These are phyloP conservation scores for Pharus latifolius DNA, from an alignment of 176 grass and related monocot species.

Conservation along the genomic window DNA sequence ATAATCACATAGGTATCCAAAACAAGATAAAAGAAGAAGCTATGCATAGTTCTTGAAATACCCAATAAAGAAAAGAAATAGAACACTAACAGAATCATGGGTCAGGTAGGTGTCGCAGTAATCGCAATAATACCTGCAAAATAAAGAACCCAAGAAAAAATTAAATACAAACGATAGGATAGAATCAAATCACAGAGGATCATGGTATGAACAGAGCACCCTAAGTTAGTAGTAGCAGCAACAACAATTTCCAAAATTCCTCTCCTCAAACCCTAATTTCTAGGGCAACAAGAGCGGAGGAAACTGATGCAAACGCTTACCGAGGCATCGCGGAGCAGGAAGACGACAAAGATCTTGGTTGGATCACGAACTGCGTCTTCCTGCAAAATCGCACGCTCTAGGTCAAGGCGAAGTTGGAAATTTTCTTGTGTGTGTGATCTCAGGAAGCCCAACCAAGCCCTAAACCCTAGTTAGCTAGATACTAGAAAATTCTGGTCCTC, in stretches of 20 bases:
- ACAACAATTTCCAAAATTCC: too few relatives aligned
- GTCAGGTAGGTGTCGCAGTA: conserved; percentile 98
- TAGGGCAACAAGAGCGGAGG: background rate
- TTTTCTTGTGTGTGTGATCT: too few relatives aligned
- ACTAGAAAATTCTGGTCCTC: background rate
- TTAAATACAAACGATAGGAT: background rate
- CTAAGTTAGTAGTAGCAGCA: background rate
- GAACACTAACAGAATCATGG: conserved; percentile 73
- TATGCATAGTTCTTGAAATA: background rate
- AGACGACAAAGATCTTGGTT: background rate
- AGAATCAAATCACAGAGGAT: background rate
- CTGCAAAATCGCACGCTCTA: too few relatives aligned
- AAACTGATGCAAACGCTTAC: background rate
- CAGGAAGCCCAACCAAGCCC: too few relatives aligned
- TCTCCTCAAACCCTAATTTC: background rate
- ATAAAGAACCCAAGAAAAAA: conserved; percentile 6
- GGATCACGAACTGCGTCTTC: background rate
- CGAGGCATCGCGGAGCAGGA: conserved; percentile 26
- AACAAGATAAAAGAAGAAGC: background rate
- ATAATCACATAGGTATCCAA: background rate
- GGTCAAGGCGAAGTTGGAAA: too few relatives aligned
- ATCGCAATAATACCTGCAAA: conserved; percentile 84
- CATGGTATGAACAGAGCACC: background rate
- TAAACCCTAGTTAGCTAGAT: conserved; percentile 15
- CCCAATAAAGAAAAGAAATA: background rate